Evolutionary conservation across 768 basidiomycete genomes (phyloP).

Genomic region (Tylopilus felleus): DNA sequence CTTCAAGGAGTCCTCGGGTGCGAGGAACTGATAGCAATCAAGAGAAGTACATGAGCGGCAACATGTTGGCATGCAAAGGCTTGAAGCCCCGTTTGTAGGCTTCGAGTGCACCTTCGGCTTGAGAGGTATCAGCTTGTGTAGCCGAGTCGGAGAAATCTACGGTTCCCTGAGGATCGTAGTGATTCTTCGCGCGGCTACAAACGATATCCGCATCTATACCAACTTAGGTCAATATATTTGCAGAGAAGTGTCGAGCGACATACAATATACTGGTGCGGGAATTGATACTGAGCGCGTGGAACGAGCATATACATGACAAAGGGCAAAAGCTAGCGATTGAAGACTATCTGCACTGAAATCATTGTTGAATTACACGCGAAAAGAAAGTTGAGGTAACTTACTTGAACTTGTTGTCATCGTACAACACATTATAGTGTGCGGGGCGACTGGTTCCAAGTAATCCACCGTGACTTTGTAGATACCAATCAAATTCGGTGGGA

Average conservation of each 20-base stretch:
- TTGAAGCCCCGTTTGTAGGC: constrained; percentile 53
- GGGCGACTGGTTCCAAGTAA: constrained; percentile 73
- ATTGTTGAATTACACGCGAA: constrained; percentile 5
- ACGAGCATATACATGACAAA: constrained; percentile 80
- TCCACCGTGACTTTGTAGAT: constrained; percentile 74
- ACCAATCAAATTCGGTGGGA: constrained; percentile 75
- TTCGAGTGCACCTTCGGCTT: constrained; percentile 42
- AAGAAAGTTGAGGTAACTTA: constrained; percentile 20
- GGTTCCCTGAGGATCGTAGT: constrained; percentile 62
- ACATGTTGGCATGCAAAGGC: constrained; percentile 51
- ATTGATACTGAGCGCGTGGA: constrained; percentile 81
- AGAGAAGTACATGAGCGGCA: constrained; percentile 59
- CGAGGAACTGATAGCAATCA: constrained; percentile 9
- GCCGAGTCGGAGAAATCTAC: constrained; percentile 59
- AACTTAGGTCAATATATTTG: not conserved
- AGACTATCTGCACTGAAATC: constrained; percentile 55
- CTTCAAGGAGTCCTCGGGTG: not conserved
- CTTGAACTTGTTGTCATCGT: constrained; percentile 60
- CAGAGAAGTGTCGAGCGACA: constrained; percentile 19
- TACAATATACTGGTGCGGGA: constrained; percentile 80
- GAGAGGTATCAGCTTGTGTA: constrained; percentile 43
- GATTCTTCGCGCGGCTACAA: constrained; percentile 76
- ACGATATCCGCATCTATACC: constrained; percentile 68
- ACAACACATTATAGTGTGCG: constrained; percentile 47
- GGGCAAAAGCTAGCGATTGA: constrained; percentile 67